Evolutionary conservation across 2,329 filamentous ascomycete genomes (phyloP).

Genomic region (Colletotrichum neosansevieriae): DNA sequence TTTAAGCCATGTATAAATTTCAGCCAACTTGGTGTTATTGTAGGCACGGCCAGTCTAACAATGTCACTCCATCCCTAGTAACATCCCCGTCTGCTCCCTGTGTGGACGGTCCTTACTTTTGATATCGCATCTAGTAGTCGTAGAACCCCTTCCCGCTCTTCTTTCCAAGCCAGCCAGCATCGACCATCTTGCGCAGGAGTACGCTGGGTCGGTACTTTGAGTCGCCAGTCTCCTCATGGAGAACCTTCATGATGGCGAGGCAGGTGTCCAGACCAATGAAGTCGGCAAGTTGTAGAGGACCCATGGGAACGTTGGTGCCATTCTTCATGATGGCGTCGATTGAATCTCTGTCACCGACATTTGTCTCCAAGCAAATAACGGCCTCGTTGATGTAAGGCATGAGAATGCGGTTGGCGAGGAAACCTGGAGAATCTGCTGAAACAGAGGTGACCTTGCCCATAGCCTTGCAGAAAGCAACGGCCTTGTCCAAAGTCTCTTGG

Average conservation of each 20-base stretch:
- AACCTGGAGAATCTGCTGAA: constrained; percentile 91
- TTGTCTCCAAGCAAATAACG: constrained; percentile 94
- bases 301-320: constrained; percentile 98
- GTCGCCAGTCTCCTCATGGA: constrained; percentile 92
- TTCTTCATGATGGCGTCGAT: constrained; percentile 99
- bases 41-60: too few relatives aligned
- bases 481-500: constrained; percentile 81
- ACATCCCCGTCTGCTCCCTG: too few relatives aligned
- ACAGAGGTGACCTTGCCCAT: constrained; percentile 95
- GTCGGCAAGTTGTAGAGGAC: constrained; percentile 90
- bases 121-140: constrained; percentile 72
- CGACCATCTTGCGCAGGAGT: constrained; percentile 92
- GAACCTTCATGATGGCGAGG: constrained; percentile 94
- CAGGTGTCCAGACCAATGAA: constrained; percentile 98
- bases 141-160: constrained; percentile 98
- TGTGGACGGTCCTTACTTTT: neutral
- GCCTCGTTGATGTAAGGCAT: constrained; percentile 99
- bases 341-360: constrained; percentile 87
- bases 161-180: constrained; percentile 97
- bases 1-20: too few relatives aligned
- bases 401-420: constrained; percentile 94
- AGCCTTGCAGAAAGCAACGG: constrained; percentile 85
- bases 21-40: too few relatives aligned
- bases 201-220: constrained; percentile 95
- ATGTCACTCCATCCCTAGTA: too few relatives aligned